These are phyloP conservation scores for Neohortaea acidophila DNA, from an alignment of 495 filamentous ascomycete genomes.

Conservation along the genomic window DNA sequence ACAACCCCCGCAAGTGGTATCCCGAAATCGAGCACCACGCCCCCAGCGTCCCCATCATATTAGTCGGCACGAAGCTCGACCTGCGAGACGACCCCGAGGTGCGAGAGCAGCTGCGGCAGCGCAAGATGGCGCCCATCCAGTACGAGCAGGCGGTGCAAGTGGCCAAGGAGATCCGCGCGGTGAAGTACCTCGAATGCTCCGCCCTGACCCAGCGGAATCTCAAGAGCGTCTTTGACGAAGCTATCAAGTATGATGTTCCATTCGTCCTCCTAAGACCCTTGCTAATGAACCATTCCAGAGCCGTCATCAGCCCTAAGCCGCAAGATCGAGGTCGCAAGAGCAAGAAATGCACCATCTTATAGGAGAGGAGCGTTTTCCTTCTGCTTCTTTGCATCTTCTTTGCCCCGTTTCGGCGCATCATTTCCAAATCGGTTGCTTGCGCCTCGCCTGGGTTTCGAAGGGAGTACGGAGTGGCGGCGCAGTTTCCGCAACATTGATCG, in stretches of 20 bases:
- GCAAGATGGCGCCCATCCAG: conserved; percentile 80
- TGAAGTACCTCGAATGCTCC: conserved; percentile 97
- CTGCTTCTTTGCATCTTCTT: too few species aligned
- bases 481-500: too few species aligned
- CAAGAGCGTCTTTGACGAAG: conserved; percentile 96
- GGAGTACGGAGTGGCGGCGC: too few species aligned
- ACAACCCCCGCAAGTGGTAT: conserved; percentile 52
- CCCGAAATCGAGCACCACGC: conserved; percentile 96
- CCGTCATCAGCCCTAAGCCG: conserved; percentile 67
- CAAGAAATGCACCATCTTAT: conserved; percentile 65
- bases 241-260: conserved; percentile 40
- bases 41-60: conserved; percentile 85
- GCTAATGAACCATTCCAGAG: conserved; percentile 28
- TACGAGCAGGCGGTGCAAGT: conserved; percentile 76
- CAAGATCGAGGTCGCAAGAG: conserved; percentile 43
- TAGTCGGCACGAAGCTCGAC: conserved; percentile 96
- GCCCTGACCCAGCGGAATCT: conserved; percentile 88
- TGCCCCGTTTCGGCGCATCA: too few species aligned
- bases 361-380: too few species aligned
- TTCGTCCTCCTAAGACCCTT: not conserved
- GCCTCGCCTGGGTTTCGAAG: too few species aligned
- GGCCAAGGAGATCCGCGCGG: conserved; percentile 81
- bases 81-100: conserved; percentile 80
- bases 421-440: too few species aligned
- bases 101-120: conserved; percentile 56